Evolutionary conservation across 768 basidiomycete species (phyloP).

Genomic region (Lactifluus hygrophoroides): DNA sequence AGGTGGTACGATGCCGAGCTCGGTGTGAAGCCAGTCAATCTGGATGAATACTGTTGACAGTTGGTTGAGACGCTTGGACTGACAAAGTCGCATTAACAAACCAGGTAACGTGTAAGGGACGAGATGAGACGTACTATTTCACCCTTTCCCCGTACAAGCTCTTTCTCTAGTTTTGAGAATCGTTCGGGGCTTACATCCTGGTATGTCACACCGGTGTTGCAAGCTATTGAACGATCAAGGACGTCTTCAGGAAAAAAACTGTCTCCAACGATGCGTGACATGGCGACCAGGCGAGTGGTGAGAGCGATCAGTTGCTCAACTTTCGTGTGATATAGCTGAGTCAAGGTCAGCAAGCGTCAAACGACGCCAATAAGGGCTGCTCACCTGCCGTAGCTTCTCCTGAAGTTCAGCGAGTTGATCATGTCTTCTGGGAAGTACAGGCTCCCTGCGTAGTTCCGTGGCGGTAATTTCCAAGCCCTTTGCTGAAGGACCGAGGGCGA

Average conservation of each 20-base stretch:
- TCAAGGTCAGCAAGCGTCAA: not conserved
- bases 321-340: slow-evolving; percentile 67
- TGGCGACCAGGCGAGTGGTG: slow-evolving; percentile 50
- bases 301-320: slow-evolving; percentile 67
- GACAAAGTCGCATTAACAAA: not conserved
- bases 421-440: slow-evolving; percentile 62
- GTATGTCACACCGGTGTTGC: slow-evolving; percentile 32
- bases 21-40: slow-evolving; percentile 74
- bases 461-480: slow-evolving; percentile 59
- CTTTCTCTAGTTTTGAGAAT: slow-evolving; percentile 74
- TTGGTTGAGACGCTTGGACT: slow-evolving; percentile 62
- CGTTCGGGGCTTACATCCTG: slow-evolving; percentile 75
- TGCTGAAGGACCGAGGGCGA: slow-evolving; percentile 61
- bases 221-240: slow-evolving; percentile 36
- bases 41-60: slow-evolving; percentile 59
- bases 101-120: not conserved
- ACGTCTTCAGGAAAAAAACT: slow-evolving; percentile 53
- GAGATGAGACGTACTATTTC: slow-evolving; percentile 55
- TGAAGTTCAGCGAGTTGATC: slow-evolving; percentile 62
- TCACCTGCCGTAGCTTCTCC: slow-evolving; percentile 71
- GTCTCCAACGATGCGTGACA: slow-evolving; percentile 52
- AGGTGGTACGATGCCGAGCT: slow-evolving; percentile 68
- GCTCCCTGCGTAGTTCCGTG: slow-evolving; percentile 62
- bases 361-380: slow-evolving; percentile 27
- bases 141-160: slow-evolving; percentile 75